These are phyloP conservation scores for Letharia lupina DNA, from an alignment of 495 filamentous ascomycete genomes.

Conservation along the genomic window DNA sequence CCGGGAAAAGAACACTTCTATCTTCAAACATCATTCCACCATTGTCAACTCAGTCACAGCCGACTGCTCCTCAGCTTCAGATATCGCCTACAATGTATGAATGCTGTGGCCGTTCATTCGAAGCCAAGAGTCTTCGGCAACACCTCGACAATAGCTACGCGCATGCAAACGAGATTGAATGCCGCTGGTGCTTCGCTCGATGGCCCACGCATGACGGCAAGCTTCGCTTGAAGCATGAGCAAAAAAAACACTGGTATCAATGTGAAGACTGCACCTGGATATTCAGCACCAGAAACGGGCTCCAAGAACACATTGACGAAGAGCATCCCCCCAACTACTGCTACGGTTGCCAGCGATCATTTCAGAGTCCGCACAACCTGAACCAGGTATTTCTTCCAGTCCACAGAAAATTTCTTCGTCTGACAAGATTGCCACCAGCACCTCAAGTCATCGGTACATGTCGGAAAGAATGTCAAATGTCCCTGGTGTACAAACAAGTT, in stretches of 20 bases:
- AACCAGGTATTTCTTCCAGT: conserved; percentile 19
- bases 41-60: not conserved
- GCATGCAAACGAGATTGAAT: conserved; percentile 20
- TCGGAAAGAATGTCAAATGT: conserved; percentile 27
- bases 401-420: not conserved
- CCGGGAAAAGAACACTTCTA: not conserved
- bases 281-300: conserved; percentile 14
- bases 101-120: conserved; percentile 22
- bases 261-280: conserved; percentile 22
- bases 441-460: conserved; percentile 27
- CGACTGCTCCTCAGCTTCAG: not conserved
- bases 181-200: conserved; percentile 21
- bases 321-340: conserved; percentile 24
- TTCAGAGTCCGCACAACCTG: conserved; percentile 23
- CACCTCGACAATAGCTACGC: conserved; percentile 24
- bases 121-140: conserved; percentile 18
- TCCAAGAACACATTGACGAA: conserved; percentile 23
- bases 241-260: conserved; percentile 11
- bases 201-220: conserved; percentile 20
- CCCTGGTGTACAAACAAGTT: conserved; percentile 26
- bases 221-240: conserved; percentile 17
- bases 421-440: conserved; percentile 19
- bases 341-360: conserved; percentile 23
- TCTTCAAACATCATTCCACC: not conserved
- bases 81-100: conserved; percentile 7